Percentiles rank a stretch among this genome's conserved stretches.
phyloP scores from a whole-genome alignment of 2,329 filamentous ascomycete genomes.

The Ophiostoma sp. region DNA sequence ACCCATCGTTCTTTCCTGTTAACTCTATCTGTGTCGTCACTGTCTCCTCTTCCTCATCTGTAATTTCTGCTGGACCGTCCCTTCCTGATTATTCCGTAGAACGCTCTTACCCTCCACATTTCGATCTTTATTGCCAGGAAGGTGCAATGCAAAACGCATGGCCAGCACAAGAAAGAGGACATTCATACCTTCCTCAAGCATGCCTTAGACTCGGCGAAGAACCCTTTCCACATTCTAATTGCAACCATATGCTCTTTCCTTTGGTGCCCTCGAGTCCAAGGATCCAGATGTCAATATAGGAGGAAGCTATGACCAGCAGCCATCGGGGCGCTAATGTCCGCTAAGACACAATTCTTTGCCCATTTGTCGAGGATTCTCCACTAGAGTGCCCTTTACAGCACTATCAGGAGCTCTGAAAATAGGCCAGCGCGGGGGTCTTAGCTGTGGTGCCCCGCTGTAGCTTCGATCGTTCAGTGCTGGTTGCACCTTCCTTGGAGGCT shows the following conservation, averaged over 20 bases:
- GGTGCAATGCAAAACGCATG: too few relatives aligned
- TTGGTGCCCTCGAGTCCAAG: neutral
- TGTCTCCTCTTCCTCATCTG: neutral
- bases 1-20: neutral
- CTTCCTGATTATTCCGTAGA: neutral
- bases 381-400: neutral
- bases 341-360: neutral
- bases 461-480: neutral
- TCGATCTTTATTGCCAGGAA: neutral
- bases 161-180: neutral
- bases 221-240: neutral
- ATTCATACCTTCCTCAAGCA: neutral
- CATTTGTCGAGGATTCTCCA: neutral
- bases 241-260: neutral
- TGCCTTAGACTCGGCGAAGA: neutral
- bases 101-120: neutral
- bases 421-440: neutral
- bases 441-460: conserved; percentile 7
- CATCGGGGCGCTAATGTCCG: neutral
- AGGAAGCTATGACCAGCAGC: conserved; percentile 13
- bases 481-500: neutral
- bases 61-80: neutral
- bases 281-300: neutral
- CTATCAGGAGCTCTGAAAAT: neutral
- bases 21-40: neutral